Conservation (phyloP, 2,329 filamentous ascomycete species). For the Ophiostoma piceae region DNA sequence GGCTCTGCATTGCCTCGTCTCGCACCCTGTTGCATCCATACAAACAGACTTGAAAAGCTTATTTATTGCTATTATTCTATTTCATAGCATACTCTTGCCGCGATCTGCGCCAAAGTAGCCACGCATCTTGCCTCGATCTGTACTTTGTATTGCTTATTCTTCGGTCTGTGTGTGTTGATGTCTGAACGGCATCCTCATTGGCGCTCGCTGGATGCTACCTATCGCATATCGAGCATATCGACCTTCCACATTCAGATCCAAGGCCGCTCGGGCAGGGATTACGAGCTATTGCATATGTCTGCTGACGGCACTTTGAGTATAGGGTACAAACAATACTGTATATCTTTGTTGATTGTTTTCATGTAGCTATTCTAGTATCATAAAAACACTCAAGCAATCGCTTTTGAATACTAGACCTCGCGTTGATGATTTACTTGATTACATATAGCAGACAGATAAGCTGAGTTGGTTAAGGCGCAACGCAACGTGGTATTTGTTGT, state of each 20-base stretch:
- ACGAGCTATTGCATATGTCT: background rate
- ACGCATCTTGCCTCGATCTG: background rate
- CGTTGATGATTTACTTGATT: background rate
- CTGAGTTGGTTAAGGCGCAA: too few species aligned
- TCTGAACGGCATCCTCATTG: background rate
- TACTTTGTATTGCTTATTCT: background rate
- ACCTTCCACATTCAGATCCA: constrained; percentile 8
- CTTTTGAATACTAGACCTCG: background rate
- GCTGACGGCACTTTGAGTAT: background rate
- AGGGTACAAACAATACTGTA: background rate
- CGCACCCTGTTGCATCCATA: too few species aligned
- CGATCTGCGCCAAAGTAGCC: background rate
- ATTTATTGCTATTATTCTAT: background rate
- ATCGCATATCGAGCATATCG: background rate
- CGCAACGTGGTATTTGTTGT: background rate
- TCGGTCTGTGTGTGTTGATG: background rate
- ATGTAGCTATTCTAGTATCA: background rate
- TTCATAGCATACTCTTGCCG: background rate
- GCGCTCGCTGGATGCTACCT: background rate
- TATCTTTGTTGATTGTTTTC: background rate
- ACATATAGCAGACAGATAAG: background rate
- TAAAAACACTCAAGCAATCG: background rate
- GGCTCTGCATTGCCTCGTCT: too few species aligned
- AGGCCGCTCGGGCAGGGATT: background rate
- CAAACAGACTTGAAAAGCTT: background rate